Percentiles rank a stretch among this genome's conserved stretches.
These are phyloP conservation scores for Taphrina pruni DNA, from an alignment of 1,139 yeast species.

Conservation along the genomic window DNA sequence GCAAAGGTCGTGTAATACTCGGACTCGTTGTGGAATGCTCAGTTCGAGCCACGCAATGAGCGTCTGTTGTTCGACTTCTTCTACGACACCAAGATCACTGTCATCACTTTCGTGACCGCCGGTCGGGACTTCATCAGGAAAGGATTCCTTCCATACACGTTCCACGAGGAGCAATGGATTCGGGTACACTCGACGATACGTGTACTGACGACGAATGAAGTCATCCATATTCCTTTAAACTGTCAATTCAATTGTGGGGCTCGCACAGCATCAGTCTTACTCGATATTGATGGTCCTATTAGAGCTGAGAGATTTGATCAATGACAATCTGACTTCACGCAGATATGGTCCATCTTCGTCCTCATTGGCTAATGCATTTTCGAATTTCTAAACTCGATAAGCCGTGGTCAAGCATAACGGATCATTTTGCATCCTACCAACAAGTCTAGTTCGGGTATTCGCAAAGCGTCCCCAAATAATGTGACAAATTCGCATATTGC, in stretches of 20 bases:
- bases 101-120: conserved; percentile 14
- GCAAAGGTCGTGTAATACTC: conserved; percentile 35
- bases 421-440: neutral
- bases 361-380: conserved; percentile 12
- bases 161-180: conserved; percentile 29
- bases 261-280: neutral
- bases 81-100: conserved; percentile 29
- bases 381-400: conserved; percentile 3
- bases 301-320: conserved; percentile 32
- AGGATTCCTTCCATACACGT: conserved; percentile 25
- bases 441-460: conserved; percentile 10
- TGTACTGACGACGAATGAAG: conserved; percentile 37
- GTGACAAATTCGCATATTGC: conserved; percentile 34
- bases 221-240: conserved; percentile 33
- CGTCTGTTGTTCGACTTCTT: conserved; percentile 28
- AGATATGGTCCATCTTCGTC: conserved; percentile 17
- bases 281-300: conserved; percentile 26
- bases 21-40: neutral
- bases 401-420: too few relatives aligned
- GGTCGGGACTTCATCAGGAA: neutral
- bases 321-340: conserved; percentile 21
- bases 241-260: neutral
- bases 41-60: conserved; percentile 9
- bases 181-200: conserved; percentile 29
- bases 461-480: conserved; percentile 26